phyloP scores from a whole-genome alignment of 1,284 basidiomycete species.

The Cronartium quercuum region DNA sequence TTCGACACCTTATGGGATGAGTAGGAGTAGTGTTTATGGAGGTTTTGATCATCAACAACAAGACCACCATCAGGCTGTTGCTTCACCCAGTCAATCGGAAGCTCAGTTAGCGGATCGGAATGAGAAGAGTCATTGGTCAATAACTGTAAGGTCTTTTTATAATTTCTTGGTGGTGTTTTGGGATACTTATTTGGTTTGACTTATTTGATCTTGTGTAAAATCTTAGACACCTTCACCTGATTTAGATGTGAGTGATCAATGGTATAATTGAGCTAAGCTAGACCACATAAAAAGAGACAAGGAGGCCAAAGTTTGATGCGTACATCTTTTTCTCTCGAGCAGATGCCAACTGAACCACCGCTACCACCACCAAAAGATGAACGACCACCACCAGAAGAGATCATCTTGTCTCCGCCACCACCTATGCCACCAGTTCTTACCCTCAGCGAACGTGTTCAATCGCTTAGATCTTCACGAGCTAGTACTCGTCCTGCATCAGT shows the following conservation, averaged over 20 bases:
- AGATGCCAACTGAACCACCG: not conserved
- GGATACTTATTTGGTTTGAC: not conserved
- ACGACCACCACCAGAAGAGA: not conserved
- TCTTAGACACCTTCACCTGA: slow-evolving; percentile 28
- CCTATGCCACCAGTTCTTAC: not conserved
- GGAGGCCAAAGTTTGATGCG: not conserved
- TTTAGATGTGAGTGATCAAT: not conserved
- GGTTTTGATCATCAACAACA: not conserved
- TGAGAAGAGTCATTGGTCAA: slow-evolving; percentile 38
- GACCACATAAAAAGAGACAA: not conserved
- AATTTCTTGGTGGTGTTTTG: not conserved
- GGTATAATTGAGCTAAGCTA: not conserved
- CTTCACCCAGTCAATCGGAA: not conserved
- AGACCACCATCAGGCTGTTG: not conserved
- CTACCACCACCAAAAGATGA: slow-evolving; percentile 34
- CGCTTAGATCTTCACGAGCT: not conserved
- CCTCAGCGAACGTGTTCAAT: not conserved
- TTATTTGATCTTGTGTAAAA: not conserved
- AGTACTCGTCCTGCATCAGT: slow-evolving; percentile 14
- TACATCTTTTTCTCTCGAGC: not conserved
- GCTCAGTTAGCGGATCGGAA: not conserved
- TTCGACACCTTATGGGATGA: slow-evolving; percentile 20
- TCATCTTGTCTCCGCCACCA: not conserved
- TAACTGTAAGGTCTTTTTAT: slow-evolving; percentile 13
- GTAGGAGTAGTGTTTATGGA: not conserved